These are phyloP conservation scores for Acacia concinna DNA, from an alignment of 331 rosid genomes.

Conservation along the genomic window DNA sequence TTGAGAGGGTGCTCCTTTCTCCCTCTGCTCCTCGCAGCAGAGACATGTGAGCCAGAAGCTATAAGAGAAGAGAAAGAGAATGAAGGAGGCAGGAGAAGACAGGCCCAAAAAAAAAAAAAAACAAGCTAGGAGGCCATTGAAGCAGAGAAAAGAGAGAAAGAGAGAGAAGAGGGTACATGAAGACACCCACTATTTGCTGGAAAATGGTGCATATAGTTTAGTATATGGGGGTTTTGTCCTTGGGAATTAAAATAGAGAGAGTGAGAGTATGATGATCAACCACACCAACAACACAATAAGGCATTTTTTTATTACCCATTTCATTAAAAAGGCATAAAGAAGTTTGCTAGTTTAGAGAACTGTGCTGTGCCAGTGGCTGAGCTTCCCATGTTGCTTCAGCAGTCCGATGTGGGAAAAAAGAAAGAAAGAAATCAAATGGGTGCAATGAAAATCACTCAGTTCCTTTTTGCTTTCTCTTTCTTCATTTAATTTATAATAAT, in stretches of 20 bases:
- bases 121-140: constrained; percentile 4
- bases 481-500: background rate
- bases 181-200: constrained; percentile 50
- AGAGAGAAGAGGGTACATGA: constrained; percentile 33
- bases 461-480: constrained; percentile 1
- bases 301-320: constrained; percentile 29
- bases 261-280: constrained; percentile 26
- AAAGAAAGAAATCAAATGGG: background rate
- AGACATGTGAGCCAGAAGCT: constrained; percentile 20
- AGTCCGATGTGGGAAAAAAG: constrained; percentile 24
- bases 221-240: background rate
- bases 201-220: constrained; percentile 39
- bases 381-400: constrained; percentile 38
- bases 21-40: background rate
- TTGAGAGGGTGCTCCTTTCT: background rate
- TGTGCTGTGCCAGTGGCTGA: constrained; percentile 32
- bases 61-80: background rate
- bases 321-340: constrained; percentile 1
- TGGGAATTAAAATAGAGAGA: constrained; percentile 22
- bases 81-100: background rate
- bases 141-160: constrained; percentile 6
- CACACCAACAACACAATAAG: constrained; percentile 27
- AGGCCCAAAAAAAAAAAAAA: background rate
- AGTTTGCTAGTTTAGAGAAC: background rate
- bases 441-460: background rate